Evolutionary conservation across 495 filamentous ascomycete species (phyloP), one percentile per base, ranked within the genome.

Genomic region (Letharia lupina): DNA sequence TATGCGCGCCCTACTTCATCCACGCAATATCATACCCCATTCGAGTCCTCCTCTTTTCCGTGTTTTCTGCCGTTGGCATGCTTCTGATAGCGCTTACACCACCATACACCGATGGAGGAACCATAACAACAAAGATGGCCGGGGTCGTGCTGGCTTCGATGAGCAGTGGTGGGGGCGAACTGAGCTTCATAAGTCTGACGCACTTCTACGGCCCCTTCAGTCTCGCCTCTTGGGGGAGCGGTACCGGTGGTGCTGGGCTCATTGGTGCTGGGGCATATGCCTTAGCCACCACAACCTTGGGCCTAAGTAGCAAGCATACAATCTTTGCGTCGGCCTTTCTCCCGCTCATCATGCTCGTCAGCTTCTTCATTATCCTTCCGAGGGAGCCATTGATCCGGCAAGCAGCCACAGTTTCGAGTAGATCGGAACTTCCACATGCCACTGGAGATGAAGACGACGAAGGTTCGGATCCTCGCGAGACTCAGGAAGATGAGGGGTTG

Each of bases 141-240:
- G 94, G 94, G 2, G 89, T 97, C 15, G 78, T 90, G n/a, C 75
- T 98, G 56, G 89, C 93, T 1, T 95, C 90, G 70, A 73, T 96
- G 39, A 89, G 88, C 54, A 89, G 87, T 65, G 94, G 94, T 13
- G 87, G 79, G 10, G 94, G 94, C 9, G 94, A 97, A 78, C 76
- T 96, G 57, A 92, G 87, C 69, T 96, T 98, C 71, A 75, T 98
- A 20, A 87, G 90, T 5, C 73, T 98, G 70, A 96, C 94, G 37
- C 94, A 98, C 73, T 96, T 87, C 75, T 97, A 97, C 69, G 94
- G 94, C 0, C 85, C 82, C n/a, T 90, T 91, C 74, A 93, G 90
- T 69, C 78, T 98, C 54, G 94, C 93, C 7, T 86, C 90, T 16
- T 98, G 94, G 94, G 88, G 91, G 0, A 93, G 88, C 70, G 94